Evolutionary conservation across 352 stramenopile species (phyloP), one percentile per base, ranked within the genome.

Genomic region (Pythium brachiatum): DNA sequence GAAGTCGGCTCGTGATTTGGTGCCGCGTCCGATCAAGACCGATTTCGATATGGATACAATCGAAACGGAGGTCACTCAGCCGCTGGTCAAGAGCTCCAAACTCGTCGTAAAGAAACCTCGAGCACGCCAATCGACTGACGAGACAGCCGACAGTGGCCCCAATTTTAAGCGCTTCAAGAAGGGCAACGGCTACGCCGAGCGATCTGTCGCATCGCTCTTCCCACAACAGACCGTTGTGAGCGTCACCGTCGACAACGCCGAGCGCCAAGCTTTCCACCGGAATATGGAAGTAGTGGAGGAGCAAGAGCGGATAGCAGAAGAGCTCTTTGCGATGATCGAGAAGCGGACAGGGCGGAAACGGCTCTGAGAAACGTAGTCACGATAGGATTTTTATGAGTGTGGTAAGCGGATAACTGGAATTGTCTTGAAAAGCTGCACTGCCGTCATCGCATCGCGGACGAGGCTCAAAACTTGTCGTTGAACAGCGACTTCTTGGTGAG

Each of bases 151-250:
- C n/a, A 50, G 62, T 12, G 54, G 74, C 15, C 56, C 72, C 41
- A 93, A 95, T 39, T 94, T 87, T 62, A 95, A 95, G 72, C 81
- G 81, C 9, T 95, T 95, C 64, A 89, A 83, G 44, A 95, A 95
- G 59, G 79, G 83, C 20, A 90, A 90, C 29, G 72, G 72, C 9
- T 79, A 72, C 26, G 57, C 65, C n/a, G 71, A 68, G 8, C 68
- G 58, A 3, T 81, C 78, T 6, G 74, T 21, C 32, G 64, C 72
- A 0, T 85, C 81, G 13, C 54, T 89, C 18, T 80, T 86, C 44
- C 84, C 83, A 0, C 57, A 78, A 32, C 69, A 78, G 47, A 89
- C 75, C 20, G 70, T 93, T 21, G 57, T 89, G 2, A 85, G 73
- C 31, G 78, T 93, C 29, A 76, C 63, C 7, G 72, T 92, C 13